A percentile compares a stretch with the other conserved stretches of the same genome.
phyloP scores from a whole-genome alignment of 2,329 filamentous ascomycete genomes.

The Pseudogymnoascus sp. region DNA sequence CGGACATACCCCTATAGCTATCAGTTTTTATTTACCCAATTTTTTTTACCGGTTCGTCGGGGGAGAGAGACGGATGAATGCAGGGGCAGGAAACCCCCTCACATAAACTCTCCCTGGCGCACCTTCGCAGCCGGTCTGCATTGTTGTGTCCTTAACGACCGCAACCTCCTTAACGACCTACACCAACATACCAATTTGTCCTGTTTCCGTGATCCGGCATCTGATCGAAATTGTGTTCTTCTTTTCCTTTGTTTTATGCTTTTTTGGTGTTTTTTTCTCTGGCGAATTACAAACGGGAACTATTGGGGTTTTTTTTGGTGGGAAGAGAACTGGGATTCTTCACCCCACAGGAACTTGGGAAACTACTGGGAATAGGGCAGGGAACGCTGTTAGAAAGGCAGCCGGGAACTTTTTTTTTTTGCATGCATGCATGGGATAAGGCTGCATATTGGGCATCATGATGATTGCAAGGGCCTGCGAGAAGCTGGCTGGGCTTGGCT shows the following conservation, averaged over 20 bases:
- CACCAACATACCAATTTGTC: not conserved
- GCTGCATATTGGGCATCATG: not conserved
- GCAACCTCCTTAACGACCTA: not conserved
- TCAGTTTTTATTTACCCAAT: not conserved
- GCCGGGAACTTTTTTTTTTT: not conserved
- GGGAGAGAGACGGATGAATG: not conserved
- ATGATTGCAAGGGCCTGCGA: not conserved
- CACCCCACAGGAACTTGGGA: not conserved
- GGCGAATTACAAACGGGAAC: not conserved
- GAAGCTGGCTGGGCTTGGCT: not conserved
- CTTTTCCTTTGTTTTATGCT: not conserved
- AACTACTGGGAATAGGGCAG: not conserved
- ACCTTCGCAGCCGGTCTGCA: not conserved
- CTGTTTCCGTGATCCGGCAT: not conserved
- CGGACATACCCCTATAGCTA: not conserved
- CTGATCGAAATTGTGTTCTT: not conserved
- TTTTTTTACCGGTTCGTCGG: not conserved
- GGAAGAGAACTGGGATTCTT: not conserved
- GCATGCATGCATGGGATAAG: not conserved
- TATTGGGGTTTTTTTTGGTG: not conserved
- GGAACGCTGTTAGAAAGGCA: not conserved
- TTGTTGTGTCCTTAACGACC: not conserved
- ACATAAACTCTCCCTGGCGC: not conserved
- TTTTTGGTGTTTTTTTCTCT: not conserved
- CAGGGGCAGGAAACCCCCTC: not conserved